Percentiles rank a stretch among this genome's conserved stretches.
These are phyloP conservation scores for Austroboletus eburneus DNA, from an alignment of 768 basidiomycete genomes.

Conservation along the genomic window DNA sequence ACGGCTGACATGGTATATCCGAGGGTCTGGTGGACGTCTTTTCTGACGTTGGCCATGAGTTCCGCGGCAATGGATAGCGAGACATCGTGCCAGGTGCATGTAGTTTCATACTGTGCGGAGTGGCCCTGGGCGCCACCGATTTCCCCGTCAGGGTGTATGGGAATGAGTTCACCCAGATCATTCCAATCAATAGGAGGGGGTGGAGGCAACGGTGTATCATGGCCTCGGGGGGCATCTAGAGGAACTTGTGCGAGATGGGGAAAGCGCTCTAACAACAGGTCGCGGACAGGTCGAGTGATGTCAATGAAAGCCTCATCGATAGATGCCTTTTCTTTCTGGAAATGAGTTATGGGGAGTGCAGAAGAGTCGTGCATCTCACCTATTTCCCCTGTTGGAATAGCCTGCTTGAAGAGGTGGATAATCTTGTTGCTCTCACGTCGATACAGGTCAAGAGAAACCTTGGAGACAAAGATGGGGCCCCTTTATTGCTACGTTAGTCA, in stretches of 20 bases:
- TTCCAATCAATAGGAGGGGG: slow-evolving; percentile 66
- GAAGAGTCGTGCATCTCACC: slow-evolving; percentile 42
- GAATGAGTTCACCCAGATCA: slow-evolving; percentile 57
- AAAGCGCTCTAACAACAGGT: slow-evolving; percentile 65
- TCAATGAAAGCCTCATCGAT: slow-evolving; percentile 98
- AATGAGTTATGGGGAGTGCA: not conserved
- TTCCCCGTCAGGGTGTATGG: slow-evolving; percentile 37
- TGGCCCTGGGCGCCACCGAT: slow-evolving; percentile 14
- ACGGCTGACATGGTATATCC: slow-evolving; percentile 96
- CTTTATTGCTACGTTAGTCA: no score
- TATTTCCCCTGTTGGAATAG: slow-evolving; percentile 74
- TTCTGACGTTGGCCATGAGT: slow-evolving; percentile 71
- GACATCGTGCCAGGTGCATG: slow-evolving; percentile 85
- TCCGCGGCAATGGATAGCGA: slow-evolving; percentile 87
- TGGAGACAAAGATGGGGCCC: not conserved
- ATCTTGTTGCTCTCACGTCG: slow-evolving; percentile 88
- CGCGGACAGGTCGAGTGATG: slow-evolving; percentile 77
- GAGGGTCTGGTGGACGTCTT: slow-evolving; percentile 61
- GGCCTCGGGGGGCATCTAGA: slow-evolving; percentile 57
- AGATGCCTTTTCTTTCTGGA: slow-evolving; percentile 80
- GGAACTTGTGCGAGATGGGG: slow-evolving; percentile 75
- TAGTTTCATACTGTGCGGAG: slow-evolving; percentile 28
- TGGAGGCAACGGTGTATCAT: slow-evolving; percentile 74
- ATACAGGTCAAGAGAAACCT: slow-evolving; percentile 94
- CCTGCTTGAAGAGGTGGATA: slow-evolving; percentile 74